phyloP scores from a whole-genome alignment of 169 alveolate genomes.

The Cryptosporidium muris region DNA sequence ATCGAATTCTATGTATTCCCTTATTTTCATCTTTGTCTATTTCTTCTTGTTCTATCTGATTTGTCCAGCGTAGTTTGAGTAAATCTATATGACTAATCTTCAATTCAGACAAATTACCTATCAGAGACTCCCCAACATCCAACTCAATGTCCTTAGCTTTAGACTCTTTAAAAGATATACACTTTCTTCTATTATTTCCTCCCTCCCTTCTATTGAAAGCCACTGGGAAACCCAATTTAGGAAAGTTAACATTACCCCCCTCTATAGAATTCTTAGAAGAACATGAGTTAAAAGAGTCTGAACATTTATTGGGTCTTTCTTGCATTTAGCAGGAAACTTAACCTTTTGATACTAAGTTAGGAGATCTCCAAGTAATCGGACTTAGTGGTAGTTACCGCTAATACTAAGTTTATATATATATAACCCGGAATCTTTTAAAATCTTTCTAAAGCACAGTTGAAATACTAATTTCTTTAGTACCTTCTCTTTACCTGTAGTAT shows the following conservation, averaged over 20 bases:
- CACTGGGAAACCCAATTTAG: conserved; percentile 34
- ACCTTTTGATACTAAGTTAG: too few species aligned
- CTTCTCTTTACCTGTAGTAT: too few species aligned
- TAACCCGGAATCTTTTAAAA: too few species aligned
- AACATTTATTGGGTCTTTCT: too few species aligned
- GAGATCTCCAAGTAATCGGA: too few species aligned
- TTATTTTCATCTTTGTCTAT: conserved; percentile 6
- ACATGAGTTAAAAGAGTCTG: too few species aligned
- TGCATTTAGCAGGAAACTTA: too few species aligned
- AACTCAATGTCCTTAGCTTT: neutral
- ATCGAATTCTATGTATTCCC: conserved; percentile 62
- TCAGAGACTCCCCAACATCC: neutral
- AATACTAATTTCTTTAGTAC: too few species aligned
- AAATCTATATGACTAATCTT: conserved; percentile 60
- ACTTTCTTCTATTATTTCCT: neutral
- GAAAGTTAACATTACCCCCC: neutral
- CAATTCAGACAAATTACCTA: conserved; percentile 1
- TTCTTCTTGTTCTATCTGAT: conserved; percentile 71
- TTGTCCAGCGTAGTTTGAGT: conserved; percentile 73
- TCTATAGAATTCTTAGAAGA: neutral
- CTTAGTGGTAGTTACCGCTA: too few species aligned
- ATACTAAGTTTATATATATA: too few species aligned
- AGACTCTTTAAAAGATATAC: neutral
- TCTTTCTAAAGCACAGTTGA: too few species aligned
- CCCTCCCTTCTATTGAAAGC: conserved; percentile 8